Evolutionary conservation across 208 protist species (phyloP).

Genomic region (Naegleria gruberi): DNA sequence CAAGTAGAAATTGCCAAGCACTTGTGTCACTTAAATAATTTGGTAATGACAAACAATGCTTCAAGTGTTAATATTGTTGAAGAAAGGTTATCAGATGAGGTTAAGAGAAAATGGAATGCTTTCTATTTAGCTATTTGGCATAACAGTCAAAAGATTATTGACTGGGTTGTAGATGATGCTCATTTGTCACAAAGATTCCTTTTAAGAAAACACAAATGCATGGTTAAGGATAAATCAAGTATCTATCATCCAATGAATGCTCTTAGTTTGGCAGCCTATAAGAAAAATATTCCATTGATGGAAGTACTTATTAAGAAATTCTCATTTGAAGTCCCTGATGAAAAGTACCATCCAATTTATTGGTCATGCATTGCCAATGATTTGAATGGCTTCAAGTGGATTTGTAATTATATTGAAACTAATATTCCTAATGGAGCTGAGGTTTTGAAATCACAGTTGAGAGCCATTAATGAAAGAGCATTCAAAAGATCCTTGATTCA

Average conservation of each 20-base stretch:
- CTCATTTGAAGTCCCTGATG: neutral
- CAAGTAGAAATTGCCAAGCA: neutral
- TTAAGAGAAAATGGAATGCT: neutral
- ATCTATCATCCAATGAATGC: neutral
- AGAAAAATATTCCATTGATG: neutral
- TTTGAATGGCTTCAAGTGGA: neutral
- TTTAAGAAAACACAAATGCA: neutral
- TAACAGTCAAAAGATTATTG: neutral
- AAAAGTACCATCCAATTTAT: neutral
- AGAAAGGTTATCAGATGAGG: neutral
- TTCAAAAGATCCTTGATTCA: neutral
- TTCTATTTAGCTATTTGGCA: neutral
- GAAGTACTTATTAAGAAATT: neutral
- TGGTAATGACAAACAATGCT: too few relatives aligned
- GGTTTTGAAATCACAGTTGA: neutral
- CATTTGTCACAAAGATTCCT: neutral
- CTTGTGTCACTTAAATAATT: neutral
- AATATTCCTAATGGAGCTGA: neutral
- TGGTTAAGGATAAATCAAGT: neutral
- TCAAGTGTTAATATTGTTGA: neutral
- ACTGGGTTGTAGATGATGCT: neutral
- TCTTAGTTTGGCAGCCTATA: neutral
- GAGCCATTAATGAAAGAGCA: neutral
- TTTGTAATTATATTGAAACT: neutral
- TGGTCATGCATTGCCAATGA: neutral